Conservation (phyloP, 2,329 filamentous ascomycete species). For the Allantophomopsis cytisporea region DNA sequence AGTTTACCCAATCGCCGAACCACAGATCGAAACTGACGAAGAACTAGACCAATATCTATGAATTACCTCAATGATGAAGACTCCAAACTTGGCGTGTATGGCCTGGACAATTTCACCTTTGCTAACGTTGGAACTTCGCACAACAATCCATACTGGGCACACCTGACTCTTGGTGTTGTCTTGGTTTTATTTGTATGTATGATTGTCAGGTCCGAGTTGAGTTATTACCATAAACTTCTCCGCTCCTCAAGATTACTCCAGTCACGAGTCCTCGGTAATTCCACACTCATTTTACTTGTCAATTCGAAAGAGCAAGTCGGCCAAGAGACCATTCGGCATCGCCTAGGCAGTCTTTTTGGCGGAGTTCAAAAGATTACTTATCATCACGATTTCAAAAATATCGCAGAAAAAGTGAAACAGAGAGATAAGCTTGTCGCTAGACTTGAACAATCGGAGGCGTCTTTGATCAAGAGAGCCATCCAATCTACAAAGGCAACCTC, state of each 20-base stretch:
- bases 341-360: no score
- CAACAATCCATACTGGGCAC: conserved; percentile 61
- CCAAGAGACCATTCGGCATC: no score
- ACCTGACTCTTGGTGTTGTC: conserved; percentile 61
- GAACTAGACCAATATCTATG: conserved; percentile 70
- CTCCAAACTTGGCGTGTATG: conserved; percentile 35
- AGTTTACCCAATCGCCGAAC: no score
- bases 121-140: conserved; percentile 58
- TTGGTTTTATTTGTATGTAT: conserved; percentile 71
- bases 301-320: conserved; percentile 55
- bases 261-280: conserved; percentile 35
- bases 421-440: no score
- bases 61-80: conserved; percentile 64
- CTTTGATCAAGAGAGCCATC: conserved; percentile 52
- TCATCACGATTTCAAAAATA: no score
- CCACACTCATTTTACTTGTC: conserved; percentile 80
- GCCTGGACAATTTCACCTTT: conserved; percentile 74
- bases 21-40: no score
- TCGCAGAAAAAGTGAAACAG: no score
- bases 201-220: conserved; percentile 40
- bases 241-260: no score
- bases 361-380: no score
- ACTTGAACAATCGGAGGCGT: no score
- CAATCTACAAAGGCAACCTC: conserved; percentile 68
- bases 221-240: no score